Evolutionary conservation across 768 basidiomycete species (phyloP).

Genomic region (Boletus rufocinnamomeus): DNA sequence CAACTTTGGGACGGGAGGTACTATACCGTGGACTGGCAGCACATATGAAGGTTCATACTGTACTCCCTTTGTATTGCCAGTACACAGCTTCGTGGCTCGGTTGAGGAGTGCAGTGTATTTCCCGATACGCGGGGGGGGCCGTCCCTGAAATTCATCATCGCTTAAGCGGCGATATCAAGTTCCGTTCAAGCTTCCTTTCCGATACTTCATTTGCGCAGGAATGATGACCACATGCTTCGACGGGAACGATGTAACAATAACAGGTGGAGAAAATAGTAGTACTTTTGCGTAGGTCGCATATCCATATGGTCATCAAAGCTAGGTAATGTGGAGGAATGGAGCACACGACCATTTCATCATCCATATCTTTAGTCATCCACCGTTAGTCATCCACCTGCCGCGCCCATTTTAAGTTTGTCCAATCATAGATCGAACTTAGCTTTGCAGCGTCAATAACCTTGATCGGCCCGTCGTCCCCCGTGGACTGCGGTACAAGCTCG

Average conservation of each 20-base stretch:
- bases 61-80: constrained; percentile 1
- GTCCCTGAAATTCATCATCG: constrained; percentile 31
- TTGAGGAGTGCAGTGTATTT: constrained; percentile 24
- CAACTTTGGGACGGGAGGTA: neutral
- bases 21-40: neutral
- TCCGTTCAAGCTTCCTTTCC: constrained; percentile 24
- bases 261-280: constrained; percentile 16
- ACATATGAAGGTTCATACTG: constrained; percentile 1
- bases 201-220: constrained; percentile 14
- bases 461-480: neutral
- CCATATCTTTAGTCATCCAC: constrained; percentile 12
- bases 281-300: constrained; percentile 16
- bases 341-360: constrained; percentile 5
- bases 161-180: constrained; percentile 25
- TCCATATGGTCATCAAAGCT: constrained; percentile 8
- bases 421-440: constrained; percentile 12
- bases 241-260: constrained; percentile 23
- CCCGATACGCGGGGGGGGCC: constrained; percentile 28
- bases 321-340: constrained; percentile 8
- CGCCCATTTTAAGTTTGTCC: constrained; percentile 23
- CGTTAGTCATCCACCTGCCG: neutral
- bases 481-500: constrained; percentile 24
- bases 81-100: constrained; percentile 20
- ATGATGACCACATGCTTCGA: constrained; percentile 13
- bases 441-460: constrained; percentile 17